A percentile compares a stretch with the other conserved stretches of the same genome.
Evolutionary conservation across 2,329 filamentous ascomycete species (phyloP).

Genomic region (Apiospora saccharicola): DNA sequence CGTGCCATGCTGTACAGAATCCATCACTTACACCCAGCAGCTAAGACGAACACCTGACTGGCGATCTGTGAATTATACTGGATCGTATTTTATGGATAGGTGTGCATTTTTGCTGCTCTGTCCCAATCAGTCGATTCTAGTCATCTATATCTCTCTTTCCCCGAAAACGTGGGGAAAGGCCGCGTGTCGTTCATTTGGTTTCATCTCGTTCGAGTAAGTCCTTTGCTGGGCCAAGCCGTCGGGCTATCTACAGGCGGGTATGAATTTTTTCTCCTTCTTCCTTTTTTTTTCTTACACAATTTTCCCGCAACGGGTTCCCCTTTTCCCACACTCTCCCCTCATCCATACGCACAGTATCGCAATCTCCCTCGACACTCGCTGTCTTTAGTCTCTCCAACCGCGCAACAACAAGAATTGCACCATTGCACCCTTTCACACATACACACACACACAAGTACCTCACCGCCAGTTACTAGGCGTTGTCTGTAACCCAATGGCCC

Average conservation of each 20-base stretch:
- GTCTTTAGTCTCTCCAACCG: background rate
- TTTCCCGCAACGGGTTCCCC: background rate
- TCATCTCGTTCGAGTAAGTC: slow-evolving; percentile 16
- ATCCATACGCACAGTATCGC: background rate
- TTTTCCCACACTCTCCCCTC: background rate
- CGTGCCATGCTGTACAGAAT: background rate
- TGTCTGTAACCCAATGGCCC: slow-evolving; percentile 10
- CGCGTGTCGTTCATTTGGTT: slow-evolving; percentile 16
- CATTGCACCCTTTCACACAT: background rate
- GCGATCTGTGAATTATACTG: background rate
- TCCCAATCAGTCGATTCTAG: slow-evolving; percentile 3
- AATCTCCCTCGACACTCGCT: slow-evolving; percentile 7
- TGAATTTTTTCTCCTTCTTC: background rate
- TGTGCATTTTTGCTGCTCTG: background rate
- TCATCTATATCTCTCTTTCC: background rate
- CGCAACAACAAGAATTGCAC: slow-evolving; percentile 16
- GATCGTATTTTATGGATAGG: background rate
- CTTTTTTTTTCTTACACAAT: background rate
- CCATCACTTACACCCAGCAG: background rate
- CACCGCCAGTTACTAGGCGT: slow-evolving; percentile 10
- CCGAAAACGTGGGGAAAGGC: slow-evolving; percentile 15
- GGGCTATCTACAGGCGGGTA: background rate
- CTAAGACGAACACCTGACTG: slow-evolving; percentile 4
- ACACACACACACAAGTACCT: slow-evolving; percentile 13
- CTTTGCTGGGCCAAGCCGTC: slow-evolving; percentile 8